Percentiles rank a stretch among this genome's conserved stretches.
phyloP scores from a whole-genome alignment of 1,284 basidiomycete species.

The Malassezia pachydermatis region DNA sequence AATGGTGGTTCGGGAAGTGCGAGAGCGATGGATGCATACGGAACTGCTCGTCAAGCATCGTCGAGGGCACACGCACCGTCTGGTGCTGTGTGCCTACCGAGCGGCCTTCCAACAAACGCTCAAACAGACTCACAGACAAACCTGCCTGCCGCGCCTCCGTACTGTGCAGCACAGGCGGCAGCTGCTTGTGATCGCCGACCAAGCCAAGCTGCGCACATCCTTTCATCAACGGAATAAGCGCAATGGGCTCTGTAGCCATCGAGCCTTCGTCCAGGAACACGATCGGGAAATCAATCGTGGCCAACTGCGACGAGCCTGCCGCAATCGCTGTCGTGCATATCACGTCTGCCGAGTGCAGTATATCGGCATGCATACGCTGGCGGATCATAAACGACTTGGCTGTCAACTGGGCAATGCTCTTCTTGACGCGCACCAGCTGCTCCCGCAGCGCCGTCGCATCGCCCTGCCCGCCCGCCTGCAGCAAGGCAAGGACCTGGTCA shows the following conservation, averaged over 20 bases:
- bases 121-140: conserved; percentile 71
- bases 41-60: conserved; percentile 81
- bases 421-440: neutral
- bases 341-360: conserved; percentile 49
- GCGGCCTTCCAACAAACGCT: conserved; percentile 70
- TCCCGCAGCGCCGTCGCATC: neutral
- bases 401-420: conserved; percentile 11
- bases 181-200: conserved; percentile 90
- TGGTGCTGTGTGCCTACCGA: conserved; percentile 4
- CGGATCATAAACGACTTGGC: conserved; percentile 35
- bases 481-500: conserved; percentile 19
- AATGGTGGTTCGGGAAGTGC: conserved; percentile 69
- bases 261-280: conserved; percentile 90
- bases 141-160: conserved; percentile 56
- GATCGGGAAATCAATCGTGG: conserved; percentile 71
- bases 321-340: conserved; percentile 48
- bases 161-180: conserved; percentile 72
- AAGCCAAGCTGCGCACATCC: conserved; percentile 66
- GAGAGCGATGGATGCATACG: conserved; percentile 88
- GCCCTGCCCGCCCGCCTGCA: neutral
- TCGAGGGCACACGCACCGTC: conserved; percentile 19
- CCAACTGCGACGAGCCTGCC: conserved; percentile 23
- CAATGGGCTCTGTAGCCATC: conserved; percentile 77
- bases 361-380: conserved; percentile 40
- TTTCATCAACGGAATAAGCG: conserved; percentile 50